phyloP scores from a whole-genome alignment of 176 grass and related monocot genomes.

The Carex kokanica region DNA sequence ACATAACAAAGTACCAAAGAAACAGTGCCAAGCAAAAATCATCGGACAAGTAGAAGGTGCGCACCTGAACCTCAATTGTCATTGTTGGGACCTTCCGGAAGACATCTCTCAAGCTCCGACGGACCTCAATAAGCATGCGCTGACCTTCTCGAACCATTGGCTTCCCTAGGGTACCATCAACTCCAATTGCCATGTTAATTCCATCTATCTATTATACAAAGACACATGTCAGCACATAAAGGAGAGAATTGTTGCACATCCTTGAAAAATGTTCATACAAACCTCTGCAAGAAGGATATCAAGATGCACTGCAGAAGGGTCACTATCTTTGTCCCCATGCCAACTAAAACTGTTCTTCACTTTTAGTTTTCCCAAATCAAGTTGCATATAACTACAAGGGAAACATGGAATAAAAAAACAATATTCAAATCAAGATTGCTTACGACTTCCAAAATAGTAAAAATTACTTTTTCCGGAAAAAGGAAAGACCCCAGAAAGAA shows the following conservation, averaged over 20 bases:
- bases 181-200: slow-evolving; percentile 93
- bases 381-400: slow-evolving; percentile 86
- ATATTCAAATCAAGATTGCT: not conserved
- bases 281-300: slow-evolving; percentile 95
- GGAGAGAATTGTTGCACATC: slow-evolving; percentile 14
- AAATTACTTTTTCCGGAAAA: not conserved
- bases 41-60: slow-evolving; percentile 17
- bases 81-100: slow-evolving; percentile 78
- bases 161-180: slow-evolving; percentile 70
- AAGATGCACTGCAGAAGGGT: slow-evolving; percentile 81
- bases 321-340: slow-evolving; percentile 81
- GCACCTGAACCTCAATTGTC: slow-evolving; percentile 73
- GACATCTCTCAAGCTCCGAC: slow-evolving; percentile 87
- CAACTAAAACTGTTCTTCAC: slow-evolving; percentile 78
- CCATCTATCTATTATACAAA: slow-evolving; percentile 71
- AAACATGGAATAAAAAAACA: not conserved
- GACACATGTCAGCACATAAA: slow-evolving; percentile 4
- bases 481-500: not conserved
- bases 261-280: slow-evolving; percentile 33
- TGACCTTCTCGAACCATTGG: slow-evolving; percentile 78
- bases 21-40: not conserved
- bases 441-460: not conserved
- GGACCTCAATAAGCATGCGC: slow-evolving; percentile 74
- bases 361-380: slow-evolving; percentile 89
- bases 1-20: not conserved